Evolutionary conservation across 805 yeast genomes (phyloP), one percentile per base, ranked within the genome.

Genomic region (Suhomyces sp.): DNA sequence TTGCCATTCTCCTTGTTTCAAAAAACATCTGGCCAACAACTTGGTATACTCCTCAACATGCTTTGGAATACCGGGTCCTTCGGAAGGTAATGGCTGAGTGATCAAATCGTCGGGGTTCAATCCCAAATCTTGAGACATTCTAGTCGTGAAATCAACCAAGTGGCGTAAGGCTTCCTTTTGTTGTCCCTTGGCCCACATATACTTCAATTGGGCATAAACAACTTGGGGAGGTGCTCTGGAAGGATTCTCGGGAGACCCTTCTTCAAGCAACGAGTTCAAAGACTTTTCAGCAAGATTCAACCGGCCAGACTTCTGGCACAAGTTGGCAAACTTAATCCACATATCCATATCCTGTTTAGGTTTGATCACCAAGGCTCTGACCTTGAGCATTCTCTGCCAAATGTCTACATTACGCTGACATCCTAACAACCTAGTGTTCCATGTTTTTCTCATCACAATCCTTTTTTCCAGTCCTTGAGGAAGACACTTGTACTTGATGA

Each of bases 1-100:
- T 64, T 91, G 94, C 99, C 99, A 94, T 68, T 94, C 97, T 60
- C 99, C 99, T 71, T 94, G 99, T 63, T 94, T 96, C 68, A 93
- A 76, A 73, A 92, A 94, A 62, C 99, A 94, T 56, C 98, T 80
- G 0, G 99, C 97, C 43, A 94, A 73, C 24, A 96, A 74, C 58
- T 82, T 86, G 10, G 97, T 90, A 62, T 89, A 88, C 54, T 86
- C 89, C 57, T 86, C 88, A 48, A 87, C 87, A 63, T 86, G 92
- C 50, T 84, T 84, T 17, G 87, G 81, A 9, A 84, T 82, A 20
- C 87, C 89, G 1, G 89, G 87, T 3, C 83, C 78, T 52, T 77
- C 83, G 0, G 89, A 82, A 0, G 96, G 96, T 43, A 87, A 69
- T 35, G 94, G 92, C 62, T 89, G 96, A 2, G 92, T 85, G 50